These are phyloP conservation scores for Didymella lethalis DNA, from an alignment of 2,329 filamentous ascomycete species.

Conservation along the genomic window DNA sequence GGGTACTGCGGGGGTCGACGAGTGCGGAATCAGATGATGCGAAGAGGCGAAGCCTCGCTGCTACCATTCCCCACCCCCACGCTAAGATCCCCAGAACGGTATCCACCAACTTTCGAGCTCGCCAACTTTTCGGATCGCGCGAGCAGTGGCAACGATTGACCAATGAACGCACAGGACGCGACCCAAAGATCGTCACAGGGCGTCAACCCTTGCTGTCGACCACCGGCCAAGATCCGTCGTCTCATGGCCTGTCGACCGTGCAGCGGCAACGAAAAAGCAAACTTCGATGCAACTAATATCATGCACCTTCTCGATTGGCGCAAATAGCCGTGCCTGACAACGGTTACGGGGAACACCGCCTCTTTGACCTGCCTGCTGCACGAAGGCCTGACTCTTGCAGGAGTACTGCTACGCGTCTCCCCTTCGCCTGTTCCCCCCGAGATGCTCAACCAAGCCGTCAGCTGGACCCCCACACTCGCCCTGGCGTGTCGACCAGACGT, in stretches of 20 bases:
- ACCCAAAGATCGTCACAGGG: slow-evolving; percentile 50
- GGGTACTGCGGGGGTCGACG: slow-evolving; percentile 28
- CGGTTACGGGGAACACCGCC: slow-evolving; percentile 43
- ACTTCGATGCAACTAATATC: slow-evolving; percentile 37
- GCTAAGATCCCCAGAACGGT: slow-evolving; percentile 44
- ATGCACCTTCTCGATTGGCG: slow-evolving; percentile 41
- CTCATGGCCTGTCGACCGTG: slow-evolving; percentile 27
- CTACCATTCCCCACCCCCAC: slow-evolving; percentile 49
- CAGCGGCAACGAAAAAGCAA: slow-evolving; percentile 43
- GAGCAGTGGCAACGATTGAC: slow-evolving; percentile 42
- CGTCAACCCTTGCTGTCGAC: slow-evolving; percentile 40
- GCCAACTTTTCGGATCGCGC: slow-evolving; percentile 45
- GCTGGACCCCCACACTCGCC: slow-evolving; percentile 51
- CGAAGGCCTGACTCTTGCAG: slow-evolving; percentile 38
- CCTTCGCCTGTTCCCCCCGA: slow-evolving; percentile 43
- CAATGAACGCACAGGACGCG: slow-evolving; percentile 38
- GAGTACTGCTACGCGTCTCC: slow-evolving; percentile 37
- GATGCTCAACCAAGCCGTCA: slow-evolving; percentile 45
- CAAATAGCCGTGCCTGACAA: slow-evolving; percentile 49
- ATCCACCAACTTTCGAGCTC: slow-evolving; percentile 44
- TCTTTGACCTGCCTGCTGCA: slow-evolving; percentile 35
- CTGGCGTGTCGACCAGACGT: slow-evolving; percentile 22
- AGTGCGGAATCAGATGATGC: slow-evolving; percentile 49
- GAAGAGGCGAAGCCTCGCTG: slow-evolving; percentile 30
- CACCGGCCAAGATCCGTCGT: slow-evolving; percentile 47